Percentiles rank a stretch among this genome's conserved stretches.
These are phyloP conservation scores for Neocatenulostroma microsporum DNA, from an alignment of 2,329 filamentous ascomycete species.

Conservation along the genomic window DNA sequence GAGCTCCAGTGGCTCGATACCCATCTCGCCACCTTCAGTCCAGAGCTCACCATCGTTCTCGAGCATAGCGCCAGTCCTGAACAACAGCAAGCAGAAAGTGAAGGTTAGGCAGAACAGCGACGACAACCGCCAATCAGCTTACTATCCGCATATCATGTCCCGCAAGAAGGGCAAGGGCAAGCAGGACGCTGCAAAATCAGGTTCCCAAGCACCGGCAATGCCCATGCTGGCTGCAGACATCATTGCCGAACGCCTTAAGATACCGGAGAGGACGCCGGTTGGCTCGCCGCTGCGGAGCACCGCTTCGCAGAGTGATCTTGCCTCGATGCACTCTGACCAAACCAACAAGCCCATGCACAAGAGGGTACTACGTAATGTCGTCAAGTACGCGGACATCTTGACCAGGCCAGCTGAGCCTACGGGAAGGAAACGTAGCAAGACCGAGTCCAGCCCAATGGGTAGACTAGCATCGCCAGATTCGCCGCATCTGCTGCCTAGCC, in stretches of 20 bases:
- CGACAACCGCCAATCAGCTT: slow-evolving; percentile 13
- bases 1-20: slow-evolving; percentile 26
- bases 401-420: slow-evolving; percentile 7
- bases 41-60: too few relatives aligned
- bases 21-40: slow-evolving; percentile 26
- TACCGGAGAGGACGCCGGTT: too few relatives aligned
- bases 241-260: slow-evolving; percentile 15
- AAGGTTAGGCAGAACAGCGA: not conserved
- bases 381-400: slow-evolving; percentile 15
- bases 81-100: too few relatives aligned
- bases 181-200: slow-evolving; percentile 2
- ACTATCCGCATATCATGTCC: slow-evolving; percentile 18
- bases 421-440: slow-evolving; percentile 4
- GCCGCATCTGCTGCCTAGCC: slow-evolving; percentile 14
- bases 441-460: slow-evolving; percentile 4
- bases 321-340: slow-evolving; percentile 5
- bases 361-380: slow-evolving; percentile 13
- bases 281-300: not conserved
- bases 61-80: too few relatives aligned
- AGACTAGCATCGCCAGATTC: slow-evolving; percentile 10
- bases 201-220: slow-evolving; percentile 6
- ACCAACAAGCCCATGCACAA: slow-evolving; percentile 15
- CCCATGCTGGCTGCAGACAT: slow-evolving; percentile 18
- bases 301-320: not conserved
- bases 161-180: slow-evolving; percentile 12